A percentile compares a stretch with the other conserved stretches of the same genome.
phyloP scores from a whole-genome alignment of 169 alveolate species.

The Eimeria mitis region DNA sequence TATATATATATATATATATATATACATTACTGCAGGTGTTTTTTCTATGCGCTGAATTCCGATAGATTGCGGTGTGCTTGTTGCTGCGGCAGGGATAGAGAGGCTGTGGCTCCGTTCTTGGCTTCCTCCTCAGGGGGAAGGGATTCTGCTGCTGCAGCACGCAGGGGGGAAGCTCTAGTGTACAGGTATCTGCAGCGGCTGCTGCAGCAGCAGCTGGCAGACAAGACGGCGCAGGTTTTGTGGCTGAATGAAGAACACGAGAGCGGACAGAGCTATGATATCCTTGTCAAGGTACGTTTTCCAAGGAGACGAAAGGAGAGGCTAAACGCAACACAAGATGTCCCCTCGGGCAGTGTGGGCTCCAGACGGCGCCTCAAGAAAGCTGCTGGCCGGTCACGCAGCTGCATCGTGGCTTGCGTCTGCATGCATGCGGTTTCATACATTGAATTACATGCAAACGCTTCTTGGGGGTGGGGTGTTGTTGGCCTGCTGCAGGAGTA shows the following conservation, averaged over 20 bases:
- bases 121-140: background rate
- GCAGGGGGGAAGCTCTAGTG: conserved; percentile 58
- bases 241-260: conserved; percentile 78
- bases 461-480: background rate
- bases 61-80: background rate
- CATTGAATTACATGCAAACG: background rate
- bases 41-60: background rate
- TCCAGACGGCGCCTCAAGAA: background rate
- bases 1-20: no score
- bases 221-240: conserved; percentile 7
- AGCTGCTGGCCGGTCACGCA: background rate
- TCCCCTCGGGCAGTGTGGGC: background rate
- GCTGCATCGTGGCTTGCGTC: background rate
- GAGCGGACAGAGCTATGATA: conserved; percentile 71
- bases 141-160: conserved; percentile 25
- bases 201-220: conserved; percentile 48
- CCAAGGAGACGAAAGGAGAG: background rate
- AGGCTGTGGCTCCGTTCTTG: conserved; percentile 15
- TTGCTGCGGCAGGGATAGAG: conserved; percentile 28
- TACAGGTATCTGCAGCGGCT: conserved; percentile 36
- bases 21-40: background rate
- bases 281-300: conserved; percentile 36
- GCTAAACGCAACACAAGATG: no score
- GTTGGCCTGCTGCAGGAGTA: conserved; percentile 22
- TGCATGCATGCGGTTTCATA: background rate